A percentile compares a stretch with the other conserved stretches of the same genome.
These are phyloP conservation scores for Microstegium vimineum DNA, from an alignment of 176 grass and related monocot genomes.

Conservation along the genomic window DNA sequence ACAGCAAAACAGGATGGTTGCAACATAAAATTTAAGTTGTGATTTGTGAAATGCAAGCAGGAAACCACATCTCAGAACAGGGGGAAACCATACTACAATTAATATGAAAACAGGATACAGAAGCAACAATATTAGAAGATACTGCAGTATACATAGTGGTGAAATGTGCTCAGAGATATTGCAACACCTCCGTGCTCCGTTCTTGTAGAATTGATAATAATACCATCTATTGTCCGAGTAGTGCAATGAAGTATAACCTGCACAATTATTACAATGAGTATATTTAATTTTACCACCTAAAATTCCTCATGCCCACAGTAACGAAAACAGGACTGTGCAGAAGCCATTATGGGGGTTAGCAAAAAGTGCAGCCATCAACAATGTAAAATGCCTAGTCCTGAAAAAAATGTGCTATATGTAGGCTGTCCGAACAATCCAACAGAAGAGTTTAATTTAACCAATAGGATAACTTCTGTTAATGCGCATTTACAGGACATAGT, in stretches of 20 bases:
- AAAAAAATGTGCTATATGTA: background rate
- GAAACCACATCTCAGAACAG: background rate
- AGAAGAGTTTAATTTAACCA: background rate
- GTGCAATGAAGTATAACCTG: constrained; percentile 93
- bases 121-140: background rate
- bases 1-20: background rate
- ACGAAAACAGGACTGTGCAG: background rate
- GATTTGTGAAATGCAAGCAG: background rate
- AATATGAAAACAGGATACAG: background rate
- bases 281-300: background rate
- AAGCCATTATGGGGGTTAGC: background rate
- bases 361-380: constrained; percentile 1
- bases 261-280: constrained; percentile 4
- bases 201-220: constrained; percentile 77
- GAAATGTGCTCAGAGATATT: constrained; percentile 9
- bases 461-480: background rate
- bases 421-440: background rate
- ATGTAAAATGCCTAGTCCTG: background rate
- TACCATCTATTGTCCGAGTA: constrained; percentile 64
- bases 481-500: background rate
- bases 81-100: background rate
- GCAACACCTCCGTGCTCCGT: constrained; percentile 76
- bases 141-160: background rate
- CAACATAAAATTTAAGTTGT: constrained; percentile 1
- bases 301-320: background rate